Conservation (phyloP, 1,284 basidiomycete species). For the Pseudozyma flocculosa region DNA sequence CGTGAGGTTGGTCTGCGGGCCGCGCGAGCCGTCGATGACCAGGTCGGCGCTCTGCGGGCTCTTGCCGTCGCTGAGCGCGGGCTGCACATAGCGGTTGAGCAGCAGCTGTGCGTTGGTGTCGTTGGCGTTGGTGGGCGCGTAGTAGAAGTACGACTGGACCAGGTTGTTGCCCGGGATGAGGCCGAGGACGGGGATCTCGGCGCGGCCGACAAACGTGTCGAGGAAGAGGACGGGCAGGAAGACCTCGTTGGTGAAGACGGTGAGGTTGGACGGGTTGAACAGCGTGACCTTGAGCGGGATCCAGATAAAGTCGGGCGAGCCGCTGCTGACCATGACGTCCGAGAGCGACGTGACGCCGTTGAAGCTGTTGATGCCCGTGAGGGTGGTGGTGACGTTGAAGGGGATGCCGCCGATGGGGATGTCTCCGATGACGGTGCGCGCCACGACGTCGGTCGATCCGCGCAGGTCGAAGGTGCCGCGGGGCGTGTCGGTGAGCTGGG, state of each 20-base stretch:
- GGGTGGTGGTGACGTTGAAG: conserved; percentile 65
- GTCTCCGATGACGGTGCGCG: conserved; percentile 69
- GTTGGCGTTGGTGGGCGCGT: conserved; percentile 68
- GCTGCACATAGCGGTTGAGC: conserved; percentile 51
- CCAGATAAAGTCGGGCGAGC: conserved; percentile 27
- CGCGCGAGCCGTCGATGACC: conserved; percentile 22
- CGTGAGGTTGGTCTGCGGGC: conserved; percentile 60
- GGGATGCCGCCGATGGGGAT: conserved; percentile 69
- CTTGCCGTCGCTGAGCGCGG: conserved; percentile 15
- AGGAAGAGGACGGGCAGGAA: conserved; percentile 68
- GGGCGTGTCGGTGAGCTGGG: conserved; percentile 65
- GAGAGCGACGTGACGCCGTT: conserved; percentile 60
- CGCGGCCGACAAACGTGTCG: conserved; percentile 60
- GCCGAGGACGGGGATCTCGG: conserved; percentile 60
- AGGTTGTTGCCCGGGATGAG: conserved; percentile 67
- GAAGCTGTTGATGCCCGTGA: conserved; percentile 62
- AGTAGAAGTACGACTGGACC: conserved; percentile 68
- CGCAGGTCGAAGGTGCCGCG: conserved; percentile 63
- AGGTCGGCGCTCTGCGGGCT: conserved; percentile 13
- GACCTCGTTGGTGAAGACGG: conserved; percentile 66
- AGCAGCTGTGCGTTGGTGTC: conserved; percentile 66
- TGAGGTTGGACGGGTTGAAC: conserved; percentile 61
- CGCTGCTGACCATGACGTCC: conserved; percentile 41
- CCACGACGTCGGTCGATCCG: conserved; percentile 68
- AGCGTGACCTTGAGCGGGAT: conserved; percentile 34